Evolutionary conservation across 306 rosid genomes (phyloP), one percentile per base, ranked within the genome.

Genomic region (Medicago arabica): DNA sequence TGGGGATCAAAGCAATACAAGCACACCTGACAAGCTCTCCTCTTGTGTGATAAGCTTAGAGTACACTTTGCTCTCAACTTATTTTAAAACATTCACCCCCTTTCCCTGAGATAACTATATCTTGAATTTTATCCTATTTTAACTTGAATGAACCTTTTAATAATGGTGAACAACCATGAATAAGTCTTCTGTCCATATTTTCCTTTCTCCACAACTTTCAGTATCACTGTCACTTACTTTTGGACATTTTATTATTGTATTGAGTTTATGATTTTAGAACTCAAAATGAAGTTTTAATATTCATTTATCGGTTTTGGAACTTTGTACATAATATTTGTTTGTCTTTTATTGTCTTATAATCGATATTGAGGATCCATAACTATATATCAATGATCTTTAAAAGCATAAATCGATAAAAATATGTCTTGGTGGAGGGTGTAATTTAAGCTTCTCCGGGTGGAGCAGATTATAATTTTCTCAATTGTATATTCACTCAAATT

Each of bases 31-130:
- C 38, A 34, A 34, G 7, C 38, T 34, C 38, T 34, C 36, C 8
- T 58, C 38, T 11, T 23, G 3, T 58, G 38, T 19, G 39, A 23
- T 23, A 51, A 51, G 21, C 57, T 51, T 51, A n/a, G 10, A 51
- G 11, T 23, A 13, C 64, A 58, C n/a, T 58, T 23, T 13, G n/a
- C 16, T 58, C 14, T 57, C 63, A 11, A 10, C 36, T 58, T 58
- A 51, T 51, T 51, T 58, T 58, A 23, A 58, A 58, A 58, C 36
- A n/a, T 23, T 21, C 38, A 58, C 57, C 57, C 23, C 57, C n/a
- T 16, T 34, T 6, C 7, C 38, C 7, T 34, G 38, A 34, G 7
- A 34, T 34, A 34, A 34, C 7, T 34, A 34, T 34, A 34, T 34
- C 3, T 34, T 34, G 38, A 7, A 16, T n/a, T 51, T n/a, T 51